phyloP scores from a whole-genome alignment of 2,329 filamentous ascomycete species.

The Lachnum nothofagi region DNA sequence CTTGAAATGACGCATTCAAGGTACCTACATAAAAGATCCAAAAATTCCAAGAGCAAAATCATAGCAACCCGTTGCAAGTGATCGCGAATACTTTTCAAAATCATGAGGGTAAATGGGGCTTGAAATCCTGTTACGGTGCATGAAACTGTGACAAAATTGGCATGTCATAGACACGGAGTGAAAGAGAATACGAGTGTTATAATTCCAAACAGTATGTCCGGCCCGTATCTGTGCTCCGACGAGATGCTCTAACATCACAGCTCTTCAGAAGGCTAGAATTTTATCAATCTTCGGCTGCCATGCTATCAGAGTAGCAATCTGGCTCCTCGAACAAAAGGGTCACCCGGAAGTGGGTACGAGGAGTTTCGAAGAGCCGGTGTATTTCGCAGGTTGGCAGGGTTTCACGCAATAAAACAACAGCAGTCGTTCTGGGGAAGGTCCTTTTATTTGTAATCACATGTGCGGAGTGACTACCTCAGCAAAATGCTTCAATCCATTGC shows the following conservation, averaged over 20 bases:
- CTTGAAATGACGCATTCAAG: no score
- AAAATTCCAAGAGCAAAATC: no score
- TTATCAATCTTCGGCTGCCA: conserved; percentile 35
- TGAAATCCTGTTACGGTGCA: no score
- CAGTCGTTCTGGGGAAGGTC: conserved; percentile 27
- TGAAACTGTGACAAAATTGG: no score
- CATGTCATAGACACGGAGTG: no score
- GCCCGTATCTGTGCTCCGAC: conserved; percentile 65
- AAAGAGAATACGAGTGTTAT: no score
- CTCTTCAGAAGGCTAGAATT: conserved; percentile 54
- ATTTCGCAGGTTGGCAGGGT: conserved; percentile 3
- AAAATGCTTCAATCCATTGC: conserved; percentile 24
- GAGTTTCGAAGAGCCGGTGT: conserved; percentile 31
- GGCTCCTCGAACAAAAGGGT: conserved; percentile 31
- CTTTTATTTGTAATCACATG: conserved; percentile 31
- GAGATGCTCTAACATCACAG: conserved; percentile 54
- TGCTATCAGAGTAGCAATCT: conserved; percentile 32
- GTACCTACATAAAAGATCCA: no score
- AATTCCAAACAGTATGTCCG: conserved; percentile 42
- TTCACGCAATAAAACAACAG: conserved; percentile 19
- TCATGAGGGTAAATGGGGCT: no score
- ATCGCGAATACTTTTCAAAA: no score
- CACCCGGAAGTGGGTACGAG: conserved; percentile 32
- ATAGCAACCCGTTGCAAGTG: no score
- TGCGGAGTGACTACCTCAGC: conserved; percentile 32